These are phyloP conservation scores for Arabidopsis suecica DNA, from an alignment of 345 rosid species.

Conservation along the genomic window DNA sequence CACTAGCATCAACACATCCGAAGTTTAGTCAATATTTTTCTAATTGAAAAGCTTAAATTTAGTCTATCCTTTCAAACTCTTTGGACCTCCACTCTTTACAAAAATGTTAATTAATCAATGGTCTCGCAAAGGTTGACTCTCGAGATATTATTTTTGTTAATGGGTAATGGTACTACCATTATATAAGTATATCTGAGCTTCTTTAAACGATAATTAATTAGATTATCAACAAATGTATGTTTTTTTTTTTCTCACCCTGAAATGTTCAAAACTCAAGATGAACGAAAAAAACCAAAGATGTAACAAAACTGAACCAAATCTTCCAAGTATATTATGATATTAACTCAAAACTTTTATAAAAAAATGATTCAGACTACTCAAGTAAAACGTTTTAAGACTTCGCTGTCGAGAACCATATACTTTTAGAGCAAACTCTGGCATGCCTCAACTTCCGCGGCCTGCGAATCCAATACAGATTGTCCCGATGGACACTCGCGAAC, in stretches of 20 bases:
- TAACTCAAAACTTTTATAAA: constrained; percentile 6
- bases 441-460: constrained; percentile 42
- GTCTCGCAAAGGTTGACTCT: constrained; percentile 5
- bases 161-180: background rate
- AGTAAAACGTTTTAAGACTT: constrained; percentile 12
- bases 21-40: background rate
- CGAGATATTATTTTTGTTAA: background rate
- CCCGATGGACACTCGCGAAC: constrained; percentile 43
- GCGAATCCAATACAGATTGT: constrained; percentile 44
- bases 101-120: background rate
- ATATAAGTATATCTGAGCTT: too few species aligned
- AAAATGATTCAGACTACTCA: constrained; percentile 9
- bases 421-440: constrained; percentile 45
- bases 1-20: too few species aligned
- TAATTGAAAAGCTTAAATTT: background rate
- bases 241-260: constrained; percentile 5
- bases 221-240: background rate
- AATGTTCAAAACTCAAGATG: constrained; percentile 33
- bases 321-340: constrained; percentile 6
- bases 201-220: too few species aligned
- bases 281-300: background rate
- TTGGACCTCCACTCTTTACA: background rate
- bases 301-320: constrained; percentile 22
- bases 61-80: background rate
- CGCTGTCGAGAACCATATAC: background rate